Evolutionary conservation across 2,329 filamentous ascomycete genomes (phyloP), one percentile per base, ranked within the genome.

Genomic region (Fusarium musae): DNA sequence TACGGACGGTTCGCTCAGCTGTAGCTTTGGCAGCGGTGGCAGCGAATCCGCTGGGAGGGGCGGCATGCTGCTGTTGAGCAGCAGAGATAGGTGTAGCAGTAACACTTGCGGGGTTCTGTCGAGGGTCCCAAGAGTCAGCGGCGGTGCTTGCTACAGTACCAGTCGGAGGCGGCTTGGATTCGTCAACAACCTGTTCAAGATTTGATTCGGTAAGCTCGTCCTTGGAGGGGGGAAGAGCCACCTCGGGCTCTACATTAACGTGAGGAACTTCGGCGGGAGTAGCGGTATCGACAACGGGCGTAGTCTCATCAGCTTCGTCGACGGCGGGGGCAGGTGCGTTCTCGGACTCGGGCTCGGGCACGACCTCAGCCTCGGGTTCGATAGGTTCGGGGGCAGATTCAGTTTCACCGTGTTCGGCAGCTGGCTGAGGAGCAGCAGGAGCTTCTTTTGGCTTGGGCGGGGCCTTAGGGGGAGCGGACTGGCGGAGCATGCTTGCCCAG

Each of bases 131-230:
- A 23, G 94, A 95, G 82, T 96, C 96, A 76, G 94, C 93, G 74
- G 94, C 87, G 67, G 95, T 97, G 87, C 95, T 98, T 73, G 93
- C 94, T 73, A 91, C 93, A 52, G 96, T 98, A 75, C 92, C 93
- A 60, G 93, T 96, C 52, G 92, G 88, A 26, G 92, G 90, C 44
- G 94, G 93, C 64, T 90, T 86, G 47, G 96, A 97, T 63, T 88
- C 88, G 84, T 98, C 95, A 74, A 91, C 92, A 76, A 98, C 88
- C 83, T 96, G 93, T 82, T 97, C 95, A 65, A 98, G 92, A 83
- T 98, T 98, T 77, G 92, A 92, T 84, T 96, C 92, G 34, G 96
- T 98, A 74, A 98, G 89, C 78, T 95, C 91, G 81, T 95, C 94
- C 83, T 93, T 92, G 30, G 93, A 89, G 21, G 93, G 92, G 53